Evolutionary conservation across 352 stramenopile genomes (phyloP), one percentile per base, ranked within the genome.

Genomic region (Globisporangium echinulatum): DNA sequence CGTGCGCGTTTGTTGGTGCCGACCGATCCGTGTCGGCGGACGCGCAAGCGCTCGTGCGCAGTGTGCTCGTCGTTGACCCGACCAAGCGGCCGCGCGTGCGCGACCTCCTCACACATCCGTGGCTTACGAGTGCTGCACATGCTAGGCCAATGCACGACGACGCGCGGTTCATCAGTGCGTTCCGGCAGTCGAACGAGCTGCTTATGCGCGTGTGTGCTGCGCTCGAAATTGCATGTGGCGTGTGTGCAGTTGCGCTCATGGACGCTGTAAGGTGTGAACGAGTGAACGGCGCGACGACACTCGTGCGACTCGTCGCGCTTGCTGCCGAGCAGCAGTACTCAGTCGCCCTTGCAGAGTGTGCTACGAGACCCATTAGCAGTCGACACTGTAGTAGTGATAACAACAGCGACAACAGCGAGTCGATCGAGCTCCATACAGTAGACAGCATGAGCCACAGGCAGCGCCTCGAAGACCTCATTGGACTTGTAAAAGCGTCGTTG

Each of bases 391-490:
- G 44, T 4, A 42, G 56, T 13, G 11, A 46, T 48, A 55, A 42
- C 36, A 57, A 37, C 64, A 17, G 58, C 51, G n/a, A 14, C 13
- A n/a, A 39, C 60, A n/a, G 10, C 46, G 3, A 13, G 46, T 8
- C 11, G 19, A 8, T 10, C 46, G 46, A 50, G 46, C 11, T n/a
- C 14, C 6, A n/a, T 54, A 13, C 11, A 3, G 7, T 14, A 15
- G 11, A 5, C 8, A 40, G n/a, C 39, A 3, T 36, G 25, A 59
- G 59, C 2, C 75, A 82, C 58, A 84, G 77, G 51, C 65, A 78
- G 38, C 74, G 83, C 52, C 58, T 86, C 43, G 75, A 85, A 59
- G 63, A 80, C 25, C 60, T 85, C 47, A 82, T 85, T 59, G 68
- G 75, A 3, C 56, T 85, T n/a, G 70, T 87, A 36, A 72, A 82